Percentiles rank a stretch among this genome's conserved stretches.
Evolutionary conservation across 1,284 basidiomycete species (phyloP).

Genomic region (Ganoderma meredithae): DNA sequence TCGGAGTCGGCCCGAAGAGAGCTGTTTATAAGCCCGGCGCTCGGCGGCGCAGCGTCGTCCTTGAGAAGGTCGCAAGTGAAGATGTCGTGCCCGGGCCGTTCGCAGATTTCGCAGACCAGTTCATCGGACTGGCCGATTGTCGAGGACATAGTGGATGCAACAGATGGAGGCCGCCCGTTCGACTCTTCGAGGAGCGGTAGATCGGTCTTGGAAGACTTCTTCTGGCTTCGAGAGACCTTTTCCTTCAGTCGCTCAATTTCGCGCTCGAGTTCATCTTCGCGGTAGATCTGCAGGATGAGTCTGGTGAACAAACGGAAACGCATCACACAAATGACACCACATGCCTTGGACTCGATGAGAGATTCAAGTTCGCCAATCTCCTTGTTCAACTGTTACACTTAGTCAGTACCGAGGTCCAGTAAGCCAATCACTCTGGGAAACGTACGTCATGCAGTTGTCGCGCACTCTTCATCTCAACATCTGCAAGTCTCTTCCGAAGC

Average conservation of each 20-base stretch:
- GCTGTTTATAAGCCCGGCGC: constrained; percentile 20
- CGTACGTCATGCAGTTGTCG: constrained; percentile 76
- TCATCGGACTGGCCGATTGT: constrained; percentile 28
- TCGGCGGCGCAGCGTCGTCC: constrained; percentile 43
- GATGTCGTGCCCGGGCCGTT: constrained; percentile 82
- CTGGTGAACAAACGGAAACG: not conserved
- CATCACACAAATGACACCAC: constrained; percentile 23
- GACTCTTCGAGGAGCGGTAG: constrained; percentile 41
- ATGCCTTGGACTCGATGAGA: constrained; percentile 87
- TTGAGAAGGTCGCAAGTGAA: constrained; percentile 76
- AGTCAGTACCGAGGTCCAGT: not conserved
- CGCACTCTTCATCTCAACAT: constrained; percentile 77
- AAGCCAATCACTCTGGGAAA: constrained; percentile 14
- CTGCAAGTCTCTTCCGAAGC: constrained; percentile 69
- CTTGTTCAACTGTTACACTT: constrained; percentile 75
- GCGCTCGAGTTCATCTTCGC: constrained; percentile 92
- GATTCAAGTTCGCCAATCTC: constrained; percentile 91
- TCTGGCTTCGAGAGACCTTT: constrained; percentile 62
- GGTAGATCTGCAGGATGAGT: constrained; percentile 73
- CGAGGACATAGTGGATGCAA: constrained; percentile 26
- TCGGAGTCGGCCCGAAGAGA: constrained; percentile 32
- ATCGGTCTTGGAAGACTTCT: constrained; percentile 65
- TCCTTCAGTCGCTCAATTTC: constrained; percentile 82
- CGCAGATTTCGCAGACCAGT: constrained; percentile 84
- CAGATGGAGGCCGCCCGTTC: constrained; percentile 19